Evolutionary conservation across 371 early-diverging fungal species (phyloP), one percentile per base, ranked within the genome.

Genomic region (Mucor circinelloides): DNA sequence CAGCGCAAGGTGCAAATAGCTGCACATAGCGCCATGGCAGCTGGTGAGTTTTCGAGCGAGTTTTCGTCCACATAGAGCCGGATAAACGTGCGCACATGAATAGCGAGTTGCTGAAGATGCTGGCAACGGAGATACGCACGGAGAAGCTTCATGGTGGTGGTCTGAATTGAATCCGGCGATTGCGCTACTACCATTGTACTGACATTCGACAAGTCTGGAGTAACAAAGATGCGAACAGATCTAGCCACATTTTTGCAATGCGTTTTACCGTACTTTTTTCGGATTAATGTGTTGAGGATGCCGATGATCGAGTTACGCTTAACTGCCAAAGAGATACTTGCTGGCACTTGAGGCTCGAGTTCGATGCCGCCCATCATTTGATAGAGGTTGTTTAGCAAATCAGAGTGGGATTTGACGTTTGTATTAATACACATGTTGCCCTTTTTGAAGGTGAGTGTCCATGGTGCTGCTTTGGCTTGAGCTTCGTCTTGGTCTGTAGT

Each of bases 21-120:
- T 2, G 82, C 82, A 60, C 78, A 78, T 7, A 78, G 36, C 2
- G 80, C 76, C 69, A 76, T 68, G 1, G 67, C 71, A 63, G 59
- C 76, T 44, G 48, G 73, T 58, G 64, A 66, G n/a, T 15, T 50
- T 40, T 63, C 56, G 3, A 59, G 31, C 0, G 32, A 15, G 36
- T 30, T n/a, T n/a, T 9, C 15, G 13, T 31, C 19, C 3, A 64
- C 61, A 50, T 71, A 71, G 0, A 74, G 42, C 10, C 63, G 61
- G 9, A 63, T 40, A 60, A 80, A 79, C 0, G 82, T 78, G 27
- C 64, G 61, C 3, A 57, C 63, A 62, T 82, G 82, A 9, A 82
- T 64, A 5, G 74, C 64, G 2, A 82, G 25, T 21, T 74, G 75
- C 21, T 74, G 64, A 1, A 75, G 13, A 42, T 82, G 76, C 12